Percentiles rank a stretch among this genome's conserved stretches.
phyloP scores from a whole-genome alignment of 495 filamentous ascomycete genomes.

The Talaromyces borbonicus region DNA sequence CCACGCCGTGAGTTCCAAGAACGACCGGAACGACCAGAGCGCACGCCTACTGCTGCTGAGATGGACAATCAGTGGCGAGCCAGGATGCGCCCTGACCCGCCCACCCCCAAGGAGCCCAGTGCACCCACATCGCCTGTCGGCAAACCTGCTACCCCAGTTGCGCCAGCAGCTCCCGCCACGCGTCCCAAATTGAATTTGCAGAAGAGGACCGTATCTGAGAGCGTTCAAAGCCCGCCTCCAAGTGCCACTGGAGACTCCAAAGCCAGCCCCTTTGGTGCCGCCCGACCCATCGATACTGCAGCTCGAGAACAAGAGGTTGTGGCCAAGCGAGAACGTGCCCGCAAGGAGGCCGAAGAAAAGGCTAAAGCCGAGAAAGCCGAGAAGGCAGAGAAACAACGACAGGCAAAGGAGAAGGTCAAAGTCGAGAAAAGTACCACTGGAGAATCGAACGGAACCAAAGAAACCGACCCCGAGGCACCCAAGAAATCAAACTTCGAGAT shows the following conservation, averaged over 20 bases:
- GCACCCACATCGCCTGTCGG: conserved; percentile 54
- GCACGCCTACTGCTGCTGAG: conserved; percentile 72
- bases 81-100: conserved; percentile 69
- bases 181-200: conserved; percentile 73
- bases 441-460: conserved; percentile 36
- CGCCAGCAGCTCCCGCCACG: conserved; percentile 41
- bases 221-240: conserved; percentile 34
- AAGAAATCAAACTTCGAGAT: conserved; percentile 43
- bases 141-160: conserved; percentile 29
- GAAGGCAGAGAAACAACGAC: conserved; percentile 35
- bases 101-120: conserved; percentile 51
- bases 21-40: conserved; percentile 42
- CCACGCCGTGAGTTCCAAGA: conserved; percentile 74
- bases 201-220: conserved; percentile 82
- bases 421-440: conserved; percentile 39
- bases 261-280: conserved; percentile 85
- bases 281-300: conserved; percentile 80
- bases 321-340: conserved; percentile 74
- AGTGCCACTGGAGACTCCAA: conserved; percentile 52
- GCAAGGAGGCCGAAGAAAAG: conserved; percentile 84
- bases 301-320: conserved; percentile 80
- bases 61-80: conserved; percentile 79
- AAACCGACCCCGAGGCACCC: conserved; percentile 30
- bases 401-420: conserved; percentile 45
- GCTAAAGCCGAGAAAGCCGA: conserved; percentile 72